Evolutionary conservation across 257 asterid species (phyloP).

Genomic region (Petrea volubilis): DNA sequence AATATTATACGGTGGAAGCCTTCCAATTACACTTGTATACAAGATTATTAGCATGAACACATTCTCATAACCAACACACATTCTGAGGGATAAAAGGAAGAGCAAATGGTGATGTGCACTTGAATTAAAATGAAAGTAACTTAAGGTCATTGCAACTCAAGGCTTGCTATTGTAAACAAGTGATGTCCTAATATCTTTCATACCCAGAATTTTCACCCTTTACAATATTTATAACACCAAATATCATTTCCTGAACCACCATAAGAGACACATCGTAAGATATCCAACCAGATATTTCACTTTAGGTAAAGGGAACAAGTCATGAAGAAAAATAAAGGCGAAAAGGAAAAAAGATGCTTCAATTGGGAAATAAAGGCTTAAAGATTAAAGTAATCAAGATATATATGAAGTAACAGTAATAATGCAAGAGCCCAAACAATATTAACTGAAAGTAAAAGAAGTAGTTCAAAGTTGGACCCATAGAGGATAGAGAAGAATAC

Average conservation of each 20-base stretch:
- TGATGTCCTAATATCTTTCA: background rate
- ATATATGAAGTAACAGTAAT: conserved; percentile 5
- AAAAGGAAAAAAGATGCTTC: conserved; percentile 1
- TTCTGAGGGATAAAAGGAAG: background rate
- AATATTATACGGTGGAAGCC: background rate
- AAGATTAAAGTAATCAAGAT: conserved; percentile 13
- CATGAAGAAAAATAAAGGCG: background rate
- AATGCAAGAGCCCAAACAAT: background rate
- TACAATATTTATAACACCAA: background rate
- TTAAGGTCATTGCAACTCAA: background rate
- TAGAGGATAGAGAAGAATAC: background rate
- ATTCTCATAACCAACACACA: background rate
- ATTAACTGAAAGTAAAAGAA: conserved; percentile 16
- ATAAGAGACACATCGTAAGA: background rate
- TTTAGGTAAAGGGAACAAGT: background rate
- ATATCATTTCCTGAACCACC: conserved; percentile 12
- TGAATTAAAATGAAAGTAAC: background rate
- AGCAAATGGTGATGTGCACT: background rate
- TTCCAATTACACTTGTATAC: background rate
- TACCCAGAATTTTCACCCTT: background rate
- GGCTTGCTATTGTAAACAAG: no score
- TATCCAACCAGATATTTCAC: background rate
- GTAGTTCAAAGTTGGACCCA: background rate
- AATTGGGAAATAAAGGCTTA: background rate
- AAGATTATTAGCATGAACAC: background rate